These are phyloP conservation scores for Scenedesmus sp. DNA, from an alignment of 163 green algal genomes.

Conservation along the genomic window DNA sequence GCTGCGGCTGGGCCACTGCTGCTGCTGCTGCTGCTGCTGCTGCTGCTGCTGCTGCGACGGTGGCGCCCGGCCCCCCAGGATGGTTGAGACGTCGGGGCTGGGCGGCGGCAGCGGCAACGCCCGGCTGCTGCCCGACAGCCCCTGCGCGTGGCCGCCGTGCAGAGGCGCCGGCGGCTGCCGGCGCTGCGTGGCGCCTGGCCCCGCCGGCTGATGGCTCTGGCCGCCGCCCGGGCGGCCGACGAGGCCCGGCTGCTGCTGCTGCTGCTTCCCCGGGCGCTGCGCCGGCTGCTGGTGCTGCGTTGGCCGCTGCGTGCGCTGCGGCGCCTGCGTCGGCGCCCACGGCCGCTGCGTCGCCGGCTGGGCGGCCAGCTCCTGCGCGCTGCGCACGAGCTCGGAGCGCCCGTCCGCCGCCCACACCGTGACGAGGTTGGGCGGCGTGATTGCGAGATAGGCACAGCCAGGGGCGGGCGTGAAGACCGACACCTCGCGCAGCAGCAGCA, in stretches of 20 bases:
- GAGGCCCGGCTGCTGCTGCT: too few species aligned
- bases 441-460: slow-evolving; percentile 9
- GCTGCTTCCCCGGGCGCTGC: background rate
- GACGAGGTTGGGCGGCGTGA: slow-evolving; percentile 18
- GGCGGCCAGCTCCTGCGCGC: too few species aligned
- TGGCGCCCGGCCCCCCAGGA: background rate
- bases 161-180: background rate
- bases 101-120: background rate
- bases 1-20: background rate
- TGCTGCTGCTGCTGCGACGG: background rate
- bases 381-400: too few species aligned
- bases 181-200: too few species aligned
- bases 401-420: background rate
- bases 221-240: too few species aligned
- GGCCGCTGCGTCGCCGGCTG: too few species aligned
- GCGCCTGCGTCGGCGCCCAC: too few species aligned
- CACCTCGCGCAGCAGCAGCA: slow-evolving; percentile 34
- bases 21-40: slow-evolving; percentile 19
- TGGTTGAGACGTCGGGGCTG: slow-evolving; percentile 2
- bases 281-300: background rate
- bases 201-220: too few species aligned
- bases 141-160: background rate
- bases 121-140: background rate
- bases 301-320: background rate
- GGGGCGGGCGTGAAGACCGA: slow-evolving; percentile 29